Base-by-base conservation (phyloP, 1,139 yeast species). In the Yamadazyma trypodendri region DNA sequence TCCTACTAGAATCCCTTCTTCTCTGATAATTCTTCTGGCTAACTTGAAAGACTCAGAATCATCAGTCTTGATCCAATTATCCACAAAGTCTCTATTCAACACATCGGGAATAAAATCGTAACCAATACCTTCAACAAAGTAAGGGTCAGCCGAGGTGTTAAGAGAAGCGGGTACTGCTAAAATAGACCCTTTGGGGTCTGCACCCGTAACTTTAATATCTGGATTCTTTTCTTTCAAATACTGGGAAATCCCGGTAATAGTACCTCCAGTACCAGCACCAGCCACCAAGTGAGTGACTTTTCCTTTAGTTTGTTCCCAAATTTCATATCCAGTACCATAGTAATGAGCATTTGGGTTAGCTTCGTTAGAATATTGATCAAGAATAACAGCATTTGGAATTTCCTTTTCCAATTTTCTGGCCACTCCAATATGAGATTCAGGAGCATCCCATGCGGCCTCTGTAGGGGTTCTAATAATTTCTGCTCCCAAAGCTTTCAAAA, bases 181-280 rank as follows among this genome's bases (percentile, higher is more conserved):
- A 52, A 87, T 85, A 36, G 95, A 87, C 24, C 96, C 96, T 52
- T 78, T 73, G 35, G 95, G 96, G 64, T 87, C 95, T 36, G 95
- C 95, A 49, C 84, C 95, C 40, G 84, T 73, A 33, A 87, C 77
- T 44, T 71, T 60, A 46, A 87, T 67, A 23, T 77, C 63, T 25
- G 81, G 63, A 61, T 84, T 77, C 62, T 84, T 76, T 59, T 80
- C 87, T 65, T 85, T 85, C 58, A 87, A 72, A 54, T 83, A 87
- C 52, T 72, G 75, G 37, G 94, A 78, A 52, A 84, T 83, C 67
- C 95, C 95, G 32, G 83, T 64, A 52, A 84, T 79, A 34, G 90
- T 83, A 62, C 90, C 90, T 61, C 90, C 95, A 43, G 95, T 86
- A 64, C 95, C 95, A 7, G 95, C 95, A 61, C 96, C 95, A 32